Evolutionary conservation across 371 early-diverging fungal species (phyloP).

Genomic region (Entomophthora muscae): DNA sequence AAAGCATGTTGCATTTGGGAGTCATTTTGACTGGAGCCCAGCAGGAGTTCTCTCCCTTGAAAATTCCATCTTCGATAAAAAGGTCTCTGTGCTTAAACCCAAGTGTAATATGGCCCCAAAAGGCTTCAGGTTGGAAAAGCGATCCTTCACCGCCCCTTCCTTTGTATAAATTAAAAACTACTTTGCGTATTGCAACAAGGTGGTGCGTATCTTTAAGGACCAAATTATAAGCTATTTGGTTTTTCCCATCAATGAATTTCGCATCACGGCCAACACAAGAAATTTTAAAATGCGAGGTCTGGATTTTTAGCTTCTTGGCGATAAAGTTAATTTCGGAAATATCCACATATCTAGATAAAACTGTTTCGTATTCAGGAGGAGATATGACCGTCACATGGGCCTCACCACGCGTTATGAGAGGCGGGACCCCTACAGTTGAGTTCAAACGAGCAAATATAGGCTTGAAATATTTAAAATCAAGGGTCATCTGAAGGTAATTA

Average conservation of each 20-base stretch:
- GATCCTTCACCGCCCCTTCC: constrained; percentile 35
- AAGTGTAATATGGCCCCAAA: constrained; percentile 54
- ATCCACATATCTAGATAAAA: constrained; percentile 37
- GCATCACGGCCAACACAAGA: constrained; percentile 47
- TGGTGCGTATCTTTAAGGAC: constrained; percentile 17
- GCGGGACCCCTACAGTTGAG: constrained; percentile 21
- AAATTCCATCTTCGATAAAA: constrained; percentile 46
- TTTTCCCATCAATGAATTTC: constrained; percentile 12
- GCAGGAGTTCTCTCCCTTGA: constrained; percentile 53
- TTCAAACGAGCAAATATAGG: constrained; percentile 32
- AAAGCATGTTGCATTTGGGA: not conserved
- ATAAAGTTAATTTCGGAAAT: constrained; percentile 45
- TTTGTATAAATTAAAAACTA: constrained; percentile 26
- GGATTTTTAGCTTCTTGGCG: constrained; percentile 31
- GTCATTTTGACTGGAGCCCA: constrained; percentile 18
- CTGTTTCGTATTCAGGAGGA: constrained; percentile 45
- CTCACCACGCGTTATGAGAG: constrained; percentile 37
- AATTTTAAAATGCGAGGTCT: constrained; percentile 26
- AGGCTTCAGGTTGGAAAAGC: constrained; percentile 35
- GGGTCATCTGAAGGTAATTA: constrained; percentile 39
- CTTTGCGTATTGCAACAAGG: constrained; percentile 24
- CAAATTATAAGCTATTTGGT: constrained; percentile 21
- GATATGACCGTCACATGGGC: constrained; percentile 57
- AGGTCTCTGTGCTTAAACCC: constrained; percentile 45
- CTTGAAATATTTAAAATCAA: constrained; percentile 33